Evolutionary conservation across 73 alveolate genomes (phyloP).

Genomic region (Urostyla sp.): DNA sequence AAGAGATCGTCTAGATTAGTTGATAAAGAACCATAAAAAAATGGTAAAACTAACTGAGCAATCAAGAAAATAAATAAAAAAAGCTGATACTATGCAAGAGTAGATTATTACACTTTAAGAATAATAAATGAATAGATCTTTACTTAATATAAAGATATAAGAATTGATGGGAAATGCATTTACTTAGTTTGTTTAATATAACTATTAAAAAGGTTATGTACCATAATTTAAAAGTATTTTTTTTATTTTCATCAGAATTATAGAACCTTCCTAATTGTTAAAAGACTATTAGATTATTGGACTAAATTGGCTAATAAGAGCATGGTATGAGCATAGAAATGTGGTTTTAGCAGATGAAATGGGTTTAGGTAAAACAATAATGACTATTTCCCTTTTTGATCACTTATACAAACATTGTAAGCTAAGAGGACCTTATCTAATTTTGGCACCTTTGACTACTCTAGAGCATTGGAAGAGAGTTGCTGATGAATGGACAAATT

Average conservation of each 20-base stretch:
- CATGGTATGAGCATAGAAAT: conserved; percentile 83
- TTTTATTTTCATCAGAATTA: neutral
- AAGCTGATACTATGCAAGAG: conserved; percentile 11
- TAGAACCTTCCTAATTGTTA: conserved; percentile 50
- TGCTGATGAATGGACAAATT: conserved; percentile 91
- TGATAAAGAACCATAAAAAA: conserved; percentile 62
- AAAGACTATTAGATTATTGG: conserved; percentile 93
- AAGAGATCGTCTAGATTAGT: conserved; percentile 63
- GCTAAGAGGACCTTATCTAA: conserved; percentile 86
- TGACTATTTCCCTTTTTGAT: conserved; percentile 89
- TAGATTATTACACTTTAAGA: conserved; percentile 1
- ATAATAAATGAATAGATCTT: neutral
- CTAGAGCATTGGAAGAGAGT: conserved; percentile 92
- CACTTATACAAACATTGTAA: conserved; percentile 55
- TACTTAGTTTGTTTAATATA: neutral
- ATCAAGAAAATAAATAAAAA: conserved; percentile 11
- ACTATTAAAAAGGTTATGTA: conserved; percentile 34
- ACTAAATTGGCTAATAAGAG: conserved; percentile 91
- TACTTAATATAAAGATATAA: conserved; percentile 25
- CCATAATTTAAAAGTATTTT: conserved; percentile 25
- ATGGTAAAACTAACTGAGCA: conserved; percentile 40
- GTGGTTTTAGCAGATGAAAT: conserved; percentile 94
- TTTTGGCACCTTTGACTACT: conserved; percentile 91
- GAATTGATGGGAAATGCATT: conserved; percentile 36
- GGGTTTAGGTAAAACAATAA: conserved; percentile 98